Conservation (phyloP, 139 green algal genomes). For the Tetraselmis striata region DNA sequence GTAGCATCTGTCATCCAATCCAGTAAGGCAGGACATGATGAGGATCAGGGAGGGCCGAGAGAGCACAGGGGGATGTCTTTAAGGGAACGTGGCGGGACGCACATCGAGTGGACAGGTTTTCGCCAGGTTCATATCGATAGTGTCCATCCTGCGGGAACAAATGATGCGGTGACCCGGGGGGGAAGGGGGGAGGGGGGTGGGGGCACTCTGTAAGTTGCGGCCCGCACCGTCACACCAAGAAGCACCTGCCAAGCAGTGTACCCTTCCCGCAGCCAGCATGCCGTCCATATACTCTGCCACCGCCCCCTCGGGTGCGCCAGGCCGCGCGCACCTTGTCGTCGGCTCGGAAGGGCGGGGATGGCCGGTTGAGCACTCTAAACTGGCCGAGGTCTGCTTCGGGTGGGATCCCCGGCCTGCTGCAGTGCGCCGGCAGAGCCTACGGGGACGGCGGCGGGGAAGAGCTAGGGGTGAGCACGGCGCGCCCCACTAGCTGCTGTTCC, state of each 20-base stretch:
- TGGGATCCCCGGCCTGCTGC: background rate
- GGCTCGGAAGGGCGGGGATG: slow-evolving; percentile 38
- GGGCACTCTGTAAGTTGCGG: too few species aligned
- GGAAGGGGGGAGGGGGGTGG: background rate
- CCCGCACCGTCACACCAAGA: too few species aligned
- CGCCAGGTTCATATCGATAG: slow-evolving; percentile 69
- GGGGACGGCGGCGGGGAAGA: too few species aligned
- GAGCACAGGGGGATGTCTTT: background rate
- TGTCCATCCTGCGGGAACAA: slow-evolving; percentile 64
- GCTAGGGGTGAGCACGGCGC: too few species aligned
- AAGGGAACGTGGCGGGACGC: background rate
- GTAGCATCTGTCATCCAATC: too few species aligned
- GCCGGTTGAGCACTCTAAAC: slow-evolving; percentile 43
- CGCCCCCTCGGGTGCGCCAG: background rate
- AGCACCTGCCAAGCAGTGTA: too few species aligned
- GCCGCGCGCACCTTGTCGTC: slow-evolving; percentile 47
- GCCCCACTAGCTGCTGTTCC: too few species aligned
- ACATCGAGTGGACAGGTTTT: slow-evolving; percentile 81
- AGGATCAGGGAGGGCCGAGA: background rate
- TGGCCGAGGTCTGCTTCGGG: background rate
- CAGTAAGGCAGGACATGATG: background rate
- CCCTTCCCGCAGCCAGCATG: too few species aligned
- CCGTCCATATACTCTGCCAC: too few species aligned
- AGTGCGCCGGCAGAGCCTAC: background rate
- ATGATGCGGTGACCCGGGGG: background rate